These are phyloP conservation scores for Brachypodium distachyon DNA, from an alignment of 202 grass and related monocot genomes.

Conservation along the genomic window DNA sequence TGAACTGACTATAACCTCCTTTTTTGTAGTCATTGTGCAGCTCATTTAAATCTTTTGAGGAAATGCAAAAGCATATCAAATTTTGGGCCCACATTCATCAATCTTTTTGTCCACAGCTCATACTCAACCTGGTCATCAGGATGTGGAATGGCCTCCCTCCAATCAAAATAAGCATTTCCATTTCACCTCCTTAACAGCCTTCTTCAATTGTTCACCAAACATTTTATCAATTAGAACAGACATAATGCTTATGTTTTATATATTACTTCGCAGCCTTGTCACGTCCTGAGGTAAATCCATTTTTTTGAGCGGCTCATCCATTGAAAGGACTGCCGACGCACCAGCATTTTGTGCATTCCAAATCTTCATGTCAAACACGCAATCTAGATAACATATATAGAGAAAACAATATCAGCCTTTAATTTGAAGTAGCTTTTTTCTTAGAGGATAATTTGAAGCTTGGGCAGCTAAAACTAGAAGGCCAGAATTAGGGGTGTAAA, in stretches of 20 bases:
- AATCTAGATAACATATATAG: constrained; percentile 42
- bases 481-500: no score
- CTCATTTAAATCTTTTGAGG: constrained; percentile 82
- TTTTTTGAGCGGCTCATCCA: constrained; percentile 82
- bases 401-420: background rate
- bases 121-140: constrained; percentile 94
- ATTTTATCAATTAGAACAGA: constrained; percentile 78
- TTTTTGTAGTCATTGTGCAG: constrained; percentile 83
- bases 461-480: no score
- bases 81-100: constrained; percentile 88
- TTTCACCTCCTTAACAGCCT: constrained; percentile 69
- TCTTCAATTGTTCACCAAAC: constrained; percentile 82
- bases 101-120: constrained; percentile 98
- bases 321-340: constrained; percentile 79
- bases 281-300: constrained; percentile 93
- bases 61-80: constrained; percentile 88
- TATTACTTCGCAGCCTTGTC: constrained; percentile 85
- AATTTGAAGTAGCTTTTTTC: no score
- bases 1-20: constrained; percentile 90
- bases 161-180: constrained; percentile 93
- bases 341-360: constrained; percentile 95
- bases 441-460: no score
- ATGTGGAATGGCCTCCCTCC: constrained; percentile 92
- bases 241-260: constrained; percentile 90
- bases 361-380: constrained; percentile 85